Evolutionary conservation across 441 rosid genomes (phyloP), one percentile per base, ranked within the genome.

Genomic region (Adansonia madagascariensis): DNA sequence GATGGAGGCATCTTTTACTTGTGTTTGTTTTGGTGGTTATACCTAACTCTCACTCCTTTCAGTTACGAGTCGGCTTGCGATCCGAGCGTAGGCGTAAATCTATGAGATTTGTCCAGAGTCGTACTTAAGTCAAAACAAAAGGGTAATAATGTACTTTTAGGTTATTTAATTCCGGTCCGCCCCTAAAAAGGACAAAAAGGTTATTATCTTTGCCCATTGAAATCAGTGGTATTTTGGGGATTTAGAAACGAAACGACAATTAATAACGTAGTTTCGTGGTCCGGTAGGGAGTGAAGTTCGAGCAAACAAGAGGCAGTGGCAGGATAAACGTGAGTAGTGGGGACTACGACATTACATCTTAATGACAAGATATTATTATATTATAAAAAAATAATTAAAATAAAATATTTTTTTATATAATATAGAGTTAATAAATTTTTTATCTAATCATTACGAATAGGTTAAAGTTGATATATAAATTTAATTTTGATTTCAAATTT

Each of bases 1-100:
- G 96, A 73, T 43, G 97, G 93, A 53, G 95, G 86, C 99, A 96
- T 92, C 0, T 55, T 49, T 71, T 35, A n/a, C 64, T 61, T 15
- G 7, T 24, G 7, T 68, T 4, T 11, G 43, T 65, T 67, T 15
- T 31, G 10, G 47, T 27, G 44, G 60, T 57, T 78, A 62, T 62
- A 84, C 90, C 84, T 71, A 86, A 82, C 85, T 31, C 18, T 56
- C 71, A 60, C 39, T 22, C 0, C 1, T 22, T 53, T 12, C 66
- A 27, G 57, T 77, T 49, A 20, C 73, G 0, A 59, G 35, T 8
- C 2, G 14, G 39, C 20, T 52, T n/a, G 78, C 8, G 53, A 22
- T 35, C 1, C 12, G n/a, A 64, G 20, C 8, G 22, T 7, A 31
- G 22, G 78, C 44, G 68, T 47, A 68, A 57, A 66, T 44, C 70